These are phyloP conservation scores for Spatholobus suberectus DNA, from an alignment of 306 rosid species.

Conservation along the genomic window DNA sequence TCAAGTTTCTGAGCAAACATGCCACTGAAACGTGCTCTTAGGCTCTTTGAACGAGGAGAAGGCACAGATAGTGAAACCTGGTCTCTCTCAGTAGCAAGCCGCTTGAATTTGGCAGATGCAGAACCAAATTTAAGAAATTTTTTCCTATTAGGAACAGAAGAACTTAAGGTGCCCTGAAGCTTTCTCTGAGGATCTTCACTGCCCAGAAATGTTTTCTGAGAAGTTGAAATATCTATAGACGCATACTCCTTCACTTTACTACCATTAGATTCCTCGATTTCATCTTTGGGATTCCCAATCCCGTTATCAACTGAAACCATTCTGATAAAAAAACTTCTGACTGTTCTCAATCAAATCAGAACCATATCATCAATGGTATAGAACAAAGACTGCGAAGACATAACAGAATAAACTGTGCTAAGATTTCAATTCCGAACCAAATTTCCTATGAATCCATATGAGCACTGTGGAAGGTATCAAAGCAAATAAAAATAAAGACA, in stretches of 20 bases:
- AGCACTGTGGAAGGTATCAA: not conserved
- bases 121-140: constrained; percentile 69
- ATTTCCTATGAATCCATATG: not conserved
- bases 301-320: constrained; percentile 66
- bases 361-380: constrained; percentile 29
- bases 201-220: constrained; percentile 48
- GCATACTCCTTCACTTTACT: constrained; percentile 48
- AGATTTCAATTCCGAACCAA: constrained; percentile 26
- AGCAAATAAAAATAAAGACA: not conserved
- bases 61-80: constrained; percentile 67
- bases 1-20: constrained; percentile 70
- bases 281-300: constrained; percentile 50
- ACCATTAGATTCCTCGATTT: constrained; percentile 58
- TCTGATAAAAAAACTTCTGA: constrained; percentile 15
- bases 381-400: constrained; percentile 28
- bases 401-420: not conserved
- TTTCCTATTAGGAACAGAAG: constrained; percentile 45
- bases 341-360: constrained; percentile 38
- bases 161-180: constrained; percentile 25
- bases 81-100: constrained; percentile 63
- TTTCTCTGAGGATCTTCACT: constrained; percentile 53
- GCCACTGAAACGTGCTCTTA: constrained; percentile 56
- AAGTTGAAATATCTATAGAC: constrained; percentile 51
- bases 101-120: constrained; percentile 73
- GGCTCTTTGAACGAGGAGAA: constrained; percentile 54